Evolutionary conservation across 2,329 filamentous ascomycete species (phyloP).

Genomic region (Lasiodiplodia sp.): DNA sequence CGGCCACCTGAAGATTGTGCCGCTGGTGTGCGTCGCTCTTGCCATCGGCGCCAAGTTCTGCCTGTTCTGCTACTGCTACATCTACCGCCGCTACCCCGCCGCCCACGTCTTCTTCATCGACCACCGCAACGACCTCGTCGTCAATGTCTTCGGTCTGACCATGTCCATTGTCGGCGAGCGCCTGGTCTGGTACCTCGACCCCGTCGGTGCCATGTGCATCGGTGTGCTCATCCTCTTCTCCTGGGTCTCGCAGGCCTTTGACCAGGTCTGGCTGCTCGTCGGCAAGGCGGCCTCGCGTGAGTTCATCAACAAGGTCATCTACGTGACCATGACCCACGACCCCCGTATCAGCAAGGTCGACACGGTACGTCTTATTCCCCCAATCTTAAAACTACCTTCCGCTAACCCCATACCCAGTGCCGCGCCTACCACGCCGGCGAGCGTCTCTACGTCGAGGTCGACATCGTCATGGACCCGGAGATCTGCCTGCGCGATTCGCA

Average conservation of each 20-base stretch:
- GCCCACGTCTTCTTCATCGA: slow-evolving; percentile 66
- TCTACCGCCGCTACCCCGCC: slow-evolving; percentile 61
- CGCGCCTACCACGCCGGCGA: slow-evolving; percentile 69
- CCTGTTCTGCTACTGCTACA: slow-evolving; percentile 63
- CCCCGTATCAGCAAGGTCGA: slow-evolving; percentile 64
- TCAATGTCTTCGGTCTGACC: slow-evolving; percentile 63
- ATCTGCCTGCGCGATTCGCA: slow-evolving; percentile 64
- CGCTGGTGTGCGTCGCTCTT: slow-evolving; percentile 62
- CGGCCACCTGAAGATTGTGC: slow-evolving; percentile 60
- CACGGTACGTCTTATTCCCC: slow-evolving; percentile 47
- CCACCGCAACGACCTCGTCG: slow-evolving; percentile 64
- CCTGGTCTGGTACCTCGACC: slow-evolving; percentile 67
- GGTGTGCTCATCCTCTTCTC: slow-evolving; percentile 68
- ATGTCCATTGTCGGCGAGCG: slow-evolving; percentile 63
- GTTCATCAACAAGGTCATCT: slow-evolving; percentile 64
- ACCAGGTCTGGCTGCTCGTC: slow-evolving; percentile 68
- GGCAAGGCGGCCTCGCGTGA: slow-evolving; percentile 67
- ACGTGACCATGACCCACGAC: slow-evolving; percentile 64
- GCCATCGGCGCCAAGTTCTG: slow-evolving; percentile 62
- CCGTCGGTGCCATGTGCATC: slow-evolving; percentile 67
- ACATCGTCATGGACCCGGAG: slow-evolving; percentile 66
- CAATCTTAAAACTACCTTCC: rapidly evolving
- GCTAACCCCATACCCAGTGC: slow-evolving; percentile 46
- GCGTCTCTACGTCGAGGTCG: slow-evolving; percentile 68
- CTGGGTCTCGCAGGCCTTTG: slow-evolving; percentile 67